Percentiles rank a stretch among this genome's conserved stretches.
These are phyloP conservation scores for Aureobasidium leucospermi DNA, from an alignment of 2,329 filamentous ascomycete species.

Conservation along the genomic window DNA sequence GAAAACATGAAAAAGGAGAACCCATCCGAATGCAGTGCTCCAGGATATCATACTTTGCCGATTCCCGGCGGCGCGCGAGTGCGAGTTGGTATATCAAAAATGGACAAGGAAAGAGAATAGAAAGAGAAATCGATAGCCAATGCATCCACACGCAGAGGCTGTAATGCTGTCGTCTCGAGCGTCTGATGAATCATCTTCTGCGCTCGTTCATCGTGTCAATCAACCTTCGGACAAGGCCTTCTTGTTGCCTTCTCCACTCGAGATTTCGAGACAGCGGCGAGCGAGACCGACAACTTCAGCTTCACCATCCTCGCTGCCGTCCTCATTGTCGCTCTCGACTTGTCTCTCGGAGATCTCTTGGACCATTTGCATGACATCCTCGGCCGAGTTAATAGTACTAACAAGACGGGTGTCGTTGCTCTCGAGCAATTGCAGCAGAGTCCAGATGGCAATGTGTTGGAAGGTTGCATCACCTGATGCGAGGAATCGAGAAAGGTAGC, in stretches of 20 bases:
- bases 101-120: slow-evolving; percentile 9
- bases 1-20: neutral
- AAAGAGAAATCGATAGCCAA: neutral
- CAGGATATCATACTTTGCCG: slow-evolving; percentile 12
- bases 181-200: neutral
- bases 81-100: slow-evolving; percentile 13
- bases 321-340: slow-evolving; percentile 76
- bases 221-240: slow-evolving; percentile 69
- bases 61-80: slow-evolving; percentile 4
- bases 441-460: slow-evolving; percentile 99
- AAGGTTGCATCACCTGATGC: slow-evolving; percentile 93
- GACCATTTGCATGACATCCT: slow-evolving; percentile 88
- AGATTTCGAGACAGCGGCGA: slow-evolving; percentile 76
- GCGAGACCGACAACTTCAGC: slow-evolving; percentile 88
- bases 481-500: slow-evolving; percentile 87
- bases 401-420: slow-evolving; percentile 90
- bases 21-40: slow-evolving; percentile 7
- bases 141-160: neutral
- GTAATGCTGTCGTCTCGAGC: neutral
- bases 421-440: slow-evolving; percentile 86
- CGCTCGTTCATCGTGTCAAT: slow-evolving; percentile 12
- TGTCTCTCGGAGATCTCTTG: slow-evolving; percentile 83
- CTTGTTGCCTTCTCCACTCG: slow-evolving; percentile 12
- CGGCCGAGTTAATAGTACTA: slow-evolving; percentile 77
- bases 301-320: slow-evolving; percentile 87